Conservation (phyloP, 83 land plant species). For the Thuja plicata region DNA sequence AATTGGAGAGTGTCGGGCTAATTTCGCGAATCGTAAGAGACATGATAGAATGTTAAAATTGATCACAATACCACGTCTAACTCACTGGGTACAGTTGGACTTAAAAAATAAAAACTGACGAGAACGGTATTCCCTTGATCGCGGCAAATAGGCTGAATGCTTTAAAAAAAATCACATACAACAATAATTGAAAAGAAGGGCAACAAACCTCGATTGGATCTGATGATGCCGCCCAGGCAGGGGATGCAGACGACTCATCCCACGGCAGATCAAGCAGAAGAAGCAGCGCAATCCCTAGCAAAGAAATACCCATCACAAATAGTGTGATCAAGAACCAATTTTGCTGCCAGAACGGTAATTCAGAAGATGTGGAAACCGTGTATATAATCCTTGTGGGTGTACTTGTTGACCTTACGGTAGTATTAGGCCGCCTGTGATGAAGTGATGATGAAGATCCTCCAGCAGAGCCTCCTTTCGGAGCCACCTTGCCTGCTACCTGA, state of each 20-base stretch:
- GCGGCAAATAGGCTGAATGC: no score
- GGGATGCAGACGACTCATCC: constrained; percentile 23
- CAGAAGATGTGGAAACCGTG: neutral
- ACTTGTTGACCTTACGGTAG: neutral
- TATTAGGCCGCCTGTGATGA: constrained; percentile 5
- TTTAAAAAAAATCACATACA: neutral
- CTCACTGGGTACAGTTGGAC: neutral
- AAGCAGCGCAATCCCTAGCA: constrained; percentile 43
- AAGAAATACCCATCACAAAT: constrained; percentile 39
- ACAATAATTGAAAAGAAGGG: neutral
- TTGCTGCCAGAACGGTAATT: constrained; percentile 56
- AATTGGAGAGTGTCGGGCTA: neutral
- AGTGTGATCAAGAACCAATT: constrained; percentile 51
- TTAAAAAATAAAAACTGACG: no score
- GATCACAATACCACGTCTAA: neutral
- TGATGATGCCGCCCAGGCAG: constrained; percentile 30
- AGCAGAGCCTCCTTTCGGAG: constrained; percentile 2
- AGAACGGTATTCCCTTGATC: no score
- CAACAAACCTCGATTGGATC: constrained; percentile 44
- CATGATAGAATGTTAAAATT: neutral
- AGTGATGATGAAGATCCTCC: constrained; percentile 9
- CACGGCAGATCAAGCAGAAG: constrained; percentile 41
- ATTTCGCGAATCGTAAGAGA: no score
- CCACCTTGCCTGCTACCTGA: neutral
- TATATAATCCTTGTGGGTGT: constrained; percentile 15